These are phyloP conservation scores for Amauroascus verrucosus DNA, from an alignment of 2,329 filamentous ascomycete species.

Conservation along the genomic window DNA sequence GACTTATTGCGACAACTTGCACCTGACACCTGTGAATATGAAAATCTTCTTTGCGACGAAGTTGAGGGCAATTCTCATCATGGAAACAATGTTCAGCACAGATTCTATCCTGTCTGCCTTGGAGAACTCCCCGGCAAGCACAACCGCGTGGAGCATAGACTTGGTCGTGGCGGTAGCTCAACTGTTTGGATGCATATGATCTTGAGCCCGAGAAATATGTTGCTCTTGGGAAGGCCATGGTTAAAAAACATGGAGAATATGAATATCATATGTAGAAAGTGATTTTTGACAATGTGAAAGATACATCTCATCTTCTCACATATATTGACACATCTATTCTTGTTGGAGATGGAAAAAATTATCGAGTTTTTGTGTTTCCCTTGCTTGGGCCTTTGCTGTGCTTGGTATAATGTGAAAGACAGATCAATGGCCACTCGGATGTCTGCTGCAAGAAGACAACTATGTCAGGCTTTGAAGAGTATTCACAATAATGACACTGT, in stretches of 20 bases:
- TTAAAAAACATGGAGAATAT: conserved; percentile 5
- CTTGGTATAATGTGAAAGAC: conserved; percentile 8
- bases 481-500: too few species aligned
- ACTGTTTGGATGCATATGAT: conserved; percentile 14
- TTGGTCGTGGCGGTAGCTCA: conserved; percentile 8
- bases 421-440: conserved; percentile 21
- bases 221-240: conserved; percentile 15
- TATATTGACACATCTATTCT: conserved; percentile 10
- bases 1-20: background rate
- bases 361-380: conserved; percentile 19
- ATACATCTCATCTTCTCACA: conserved; percentile 13
- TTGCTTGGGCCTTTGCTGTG: conserved; percentile 19
- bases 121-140: conserved; percentile 10
- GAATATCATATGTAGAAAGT: conserved; percentile 10
- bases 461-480: conserved; percentile 19
- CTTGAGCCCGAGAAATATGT: conserved; percentile 10
- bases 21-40: background rate
- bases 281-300: conserved; percentile 9
- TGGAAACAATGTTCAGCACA: background rate
- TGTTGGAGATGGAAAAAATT: conserved; percentile 4
- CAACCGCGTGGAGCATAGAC: conserved; percentile 13
- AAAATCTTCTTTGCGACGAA: background rate
- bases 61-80: background rate
- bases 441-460: conserved; percentile 23
- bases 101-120: conserved; percentile 11